Evolutionary conservation across 805 yeast genomes (phyloP), one percentile per base, ranked within the genome.

Genomic region (Priceomyces medius): DNA sequence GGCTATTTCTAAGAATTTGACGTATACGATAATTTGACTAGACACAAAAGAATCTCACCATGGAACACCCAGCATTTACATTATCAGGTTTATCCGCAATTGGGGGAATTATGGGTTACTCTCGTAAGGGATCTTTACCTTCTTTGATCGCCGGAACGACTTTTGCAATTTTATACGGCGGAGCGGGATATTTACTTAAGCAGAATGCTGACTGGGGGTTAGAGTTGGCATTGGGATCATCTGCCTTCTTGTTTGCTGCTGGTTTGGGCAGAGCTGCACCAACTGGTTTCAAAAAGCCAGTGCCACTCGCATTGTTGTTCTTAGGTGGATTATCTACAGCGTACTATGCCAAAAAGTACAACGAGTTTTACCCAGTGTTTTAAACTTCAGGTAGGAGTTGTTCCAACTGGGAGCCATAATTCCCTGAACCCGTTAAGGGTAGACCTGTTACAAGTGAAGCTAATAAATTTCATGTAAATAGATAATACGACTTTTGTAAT

Each of bases 31-130:
- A n/a, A n/a, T n/a, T n/a, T n/a, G n/a, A n/a, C n/a, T n/a, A n/a
- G n/a, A n/a, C n/a, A n/a, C n/a, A n/a, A n/a, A n/a, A n/a, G n/a
- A n/a, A n/a, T n/a, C 4, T 9, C 14, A 40, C 23, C 20, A 68
- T 70, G 93, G 95, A 86, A 66, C 93, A 85, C 59, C 90, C 89
- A 42, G 80, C 88, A 40, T 79, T 71, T 52, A 81, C 90, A 16
- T 72, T 85, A 51, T 79, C 88, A 18, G 86, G 81, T 10, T 74
- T 85, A 47, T 72, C 85, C 53, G 73, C 83, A 41, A 59, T 78
- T 40, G 93, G 93, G 40, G 95, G 93, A 37, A 48, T 77, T 29
- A 75, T 80, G 64, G 93, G 93, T 29, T 86, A 68, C 62, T 54
- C 64, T 63, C 77, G 74, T 50, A 84, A 85, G 52, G 77, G 83